Conservation (phyloP, 2,329 filamentous ascomycete genomes). For the Stylonectria norvegica region DNA sequence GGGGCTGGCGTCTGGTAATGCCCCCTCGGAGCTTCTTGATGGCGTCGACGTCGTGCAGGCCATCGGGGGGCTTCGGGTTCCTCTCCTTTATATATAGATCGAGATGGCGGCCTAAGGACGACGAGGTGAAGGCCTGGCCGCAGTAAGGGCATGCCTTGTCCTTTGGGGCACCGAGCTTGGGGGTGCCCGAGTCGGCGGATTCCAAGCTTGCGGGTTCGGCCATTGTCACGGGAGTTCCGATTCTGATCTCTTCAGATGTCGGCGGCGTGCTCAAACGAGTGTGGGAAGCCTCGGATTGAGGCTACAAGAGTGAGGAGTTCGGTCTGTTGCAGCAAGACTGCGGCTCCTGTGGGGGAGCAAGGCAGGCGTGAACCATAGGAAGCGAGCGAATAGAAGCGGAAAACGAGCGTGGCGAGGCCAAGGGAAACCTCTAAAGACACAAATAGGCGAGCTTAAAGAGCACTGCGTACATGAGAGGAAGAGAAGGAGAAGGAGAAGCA, state of each 20-base stretch:
- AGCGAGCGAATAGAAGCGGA: slow-evolving; percentile 23
- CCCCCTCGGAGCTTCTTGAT: slow-evolving; percentile 78
- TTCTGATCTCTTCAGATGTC: no score
- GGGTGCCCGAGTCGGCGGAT: slow-evolving; percentile 37
- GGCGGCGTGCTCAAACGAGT: slow-evolving; percentile 12
- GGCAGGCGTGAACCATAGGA: slow-evolving; percentile 28
- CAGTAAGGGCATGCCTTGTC: slow-evolving; percentile 90
- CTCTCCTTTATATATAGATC: slow-evolving; percentile 92
- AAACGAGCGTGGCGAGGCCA: slow-evolving; percentile 31
- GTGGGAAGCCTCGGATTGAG: slow-evolving; percentile 13
- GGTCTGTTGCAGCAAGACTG: slow-evolving; percentile 12
- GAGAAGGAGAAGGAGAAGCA: slow-evolving; percentile 8
- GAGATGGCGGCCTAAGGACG: slow-evolving; percentile 86
- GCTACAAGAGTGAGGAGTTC: slow-evolving; percentile 13
- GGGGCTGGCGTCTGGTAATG: slow-evolving; percentile 82
- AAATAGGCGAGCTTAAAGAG: slow-evolving; percentile 3
- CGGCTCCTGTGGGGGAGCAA: slow-evolving; percentile 29
- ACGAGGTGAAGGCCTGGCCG: slow-evolving; percentile 85
- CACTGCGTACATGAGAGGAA: slow-evolving; percentile 1
- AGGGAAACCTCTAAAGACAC: slow-evolving; percentile 24
- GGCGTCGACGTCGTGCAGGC: slow-evolving; percentile 84
- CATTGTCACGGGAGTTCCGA: slow-evolving; percentile 25
- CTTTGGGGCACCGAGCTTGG: slow-evolving; percentile 56
- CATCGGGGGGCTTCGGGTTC: slow-evolving; percentile 84
- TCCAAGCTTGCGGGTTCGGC: slow-evolving; percentile 32